Base-by-base conservation (phyloP, 805 yeast genomes). In the Kodamaea sagamina region DNA sequence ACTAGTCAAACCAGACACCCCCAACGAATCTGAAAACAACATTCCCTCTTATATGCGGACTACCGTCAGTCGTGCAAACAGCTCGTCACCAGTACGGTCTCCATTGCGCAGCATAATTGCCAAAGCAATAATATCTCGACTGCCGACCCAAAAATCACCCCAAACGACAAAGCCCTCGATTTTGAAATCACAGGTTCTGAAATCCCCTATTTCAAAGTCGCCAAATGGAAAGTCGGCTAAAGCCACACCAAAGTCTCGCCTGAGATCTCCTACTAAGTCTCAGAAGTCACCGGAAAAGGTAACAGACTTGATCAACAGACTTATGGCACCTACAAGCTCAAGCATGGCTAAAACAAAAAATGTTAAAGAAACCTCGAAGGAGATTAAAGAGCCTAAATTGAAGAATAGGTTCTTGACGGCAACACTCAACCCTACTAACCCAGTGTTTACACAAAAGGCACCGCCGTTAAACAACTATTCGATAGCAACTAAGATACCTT, bases 401-500 rank as follows among this genome's bases (percentile, higher is more conserved):
- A 65, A 58, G 46, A 68, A 67, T 44, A 58, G 59, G 43, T 65
- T 69, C 41, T 55, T 68, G 25, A 62, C 71, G 0, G 65, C 72
- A 1, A 60, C 65, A 6, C 53, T 69, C 16, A 64, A 64, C 17
- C 67, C 72, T 0, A 54, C 59, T 3, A 61, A 60, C 6, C 58
- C 63, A 4, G 48, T 44, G 19, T 55, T 65, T 24, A 55, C 52
- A 29, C 49, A 51, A 12, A 47, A 42, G 35, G 52, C 44, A 39
- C 39, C 51, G 10, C 42, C 47, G 6, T 31, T 42, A 17, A 49
- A 52, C 6, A 11, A 40, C 18, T 27, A 46, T 36, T 10, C 45
- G 25, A 39, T 52, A 22, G 18, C 29, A n/a, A 17, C 41, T 24
- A 41, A 50, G 36, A 29, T 48, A 22, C 41, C 45, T 13, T 53